Base-by-base conservation (phyloP, 306 rosid species). In the Trifolium subterraneum region DNA sequence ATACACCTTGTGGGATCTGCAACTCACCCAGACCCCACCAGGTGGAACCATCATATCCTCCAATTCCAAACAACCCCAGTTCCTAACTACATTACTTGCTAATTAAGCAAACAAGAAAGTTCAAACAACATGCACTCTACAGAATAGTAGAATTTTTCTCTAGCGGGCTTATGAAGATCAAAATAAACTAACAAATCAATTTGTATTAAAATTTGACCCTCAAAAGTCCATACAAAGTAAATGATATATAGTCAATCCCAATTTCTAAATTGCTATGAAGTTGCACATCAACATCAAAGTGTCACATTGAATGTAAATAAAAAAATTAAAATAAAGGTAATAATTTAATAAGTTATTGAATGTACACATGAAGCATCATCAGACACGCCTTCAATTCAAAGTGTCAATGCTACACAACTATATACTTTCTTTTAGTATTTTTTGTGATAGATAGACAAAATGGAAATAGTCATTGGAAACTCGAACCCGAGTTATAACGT, bases 1-100 rank as follows among this genome's bases (percentile, higher is more conserved):
- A 22, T 5, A 56, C 63, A 56, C n/a, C n/a, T n/a, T n/a, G n/a
- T n/a, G n/a, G n/a, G n/a, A n/a, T 56, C 36, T 22, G 25, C 6
- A 29, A 6, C 16, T 23, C 63, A 22, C 36, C 61, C 38, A 58
- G 18, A 58, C 10, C 36, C 36, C 5, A 29, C 11, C 10, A 13
- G 10, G 10, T 12, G 4, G 36, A 58, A 13, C 64, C 18, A 6
- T 58, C 25, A 29, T 9, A 68, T 73, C 58, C 72, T 72, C 72
- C 10, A 54, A 72, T 51, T 38, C n/a, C 3, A 10, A 41, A 36
- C 81, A 38, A 63, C 19, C 56, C 5, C 12, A 47, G 6, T 27
- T 22, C 16, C 61, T 47, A 6, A 33, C 35, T 13, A 71, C 13
- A 18, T 63, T 78, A 39, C 70, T 39, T 20, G 10, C 35, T 39